Evolutionary conservation across 2,329 filamentous ascomycete genomes (phyloP).

Genomic region (Simplicillium aogashimaense): DNA sequence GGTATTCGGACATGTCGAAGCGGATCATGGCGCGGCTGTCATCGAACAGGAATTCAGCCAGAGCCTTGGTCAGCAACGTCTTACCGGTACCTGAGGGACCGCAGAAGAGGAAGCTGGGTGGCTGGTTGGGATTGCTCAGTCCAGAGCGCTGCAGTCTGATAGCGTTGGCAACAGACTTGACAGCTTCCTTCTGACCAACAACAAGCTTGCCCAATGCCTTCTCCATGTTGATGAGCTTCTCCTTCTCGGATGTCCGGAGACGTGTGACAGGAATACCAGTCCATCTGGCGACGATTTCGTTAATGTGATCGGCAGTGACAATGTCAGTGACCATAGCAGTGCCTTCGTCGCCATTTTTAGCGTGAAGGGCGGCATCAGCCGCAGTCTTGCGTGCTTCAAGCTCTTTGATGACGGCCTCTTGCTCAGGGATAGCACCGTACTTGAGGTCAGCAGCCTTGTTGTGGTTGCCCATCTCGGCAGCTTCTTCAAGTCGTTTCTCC

Average conservation of each 20-base stretch:
- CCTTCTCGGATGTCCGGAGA: constrained; percentile 90
- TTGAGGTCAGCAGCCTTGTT: constrained; percentile 85
- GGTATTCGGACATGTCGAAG: constrained; percentile 99
- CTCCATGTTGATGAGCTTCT: constrained; percentile 98
- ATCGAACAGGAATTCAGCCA: constrained; percentile 97
- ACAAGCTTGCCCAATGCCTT: constrained; percentile 73
- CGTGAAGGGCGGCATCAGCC: constrained; percentile 62
- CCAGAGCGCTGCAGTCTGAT: constrained; percentile 93
- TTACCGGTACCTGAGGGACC: constrained; percentile 98
- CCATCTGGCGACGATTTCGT: constrained; percentile 94
- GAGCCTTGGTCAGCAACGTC: constrained; percentile 89
- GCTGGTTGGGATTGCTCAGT: constrained; percentile 90
- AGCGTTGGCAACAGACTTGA: constrained; percentile 85
- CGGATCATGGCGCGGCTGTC: constrained; percentile 96
- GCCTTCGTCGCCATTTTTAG: constrained; percentile 43
- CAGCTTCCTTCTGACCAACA: constrained; percentile 89
- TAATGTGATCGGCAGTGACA: constrained; percentile 96
- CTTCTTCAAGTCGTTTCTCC: constrained; percentile 85
- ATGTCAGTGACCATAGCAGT: constrained; percentile 80
- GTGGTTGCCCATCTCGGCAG: constrained; percentile 78
- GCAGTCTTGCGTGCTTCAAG: constrained; percentile 73
- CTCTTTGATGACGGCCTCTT: constrained; percentile 67
- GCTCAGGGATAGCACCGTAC: constrained; percentile 95
- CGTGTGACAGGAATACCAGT: constrained; percentile 97
- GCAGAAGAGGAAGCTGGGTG: constrained; percentile 97